These are phyloP conservation scores for Agaricus bisporus DNA, from an alignment of 768 basidiomycete genomes.

Conservation along the genomic window DNA sequence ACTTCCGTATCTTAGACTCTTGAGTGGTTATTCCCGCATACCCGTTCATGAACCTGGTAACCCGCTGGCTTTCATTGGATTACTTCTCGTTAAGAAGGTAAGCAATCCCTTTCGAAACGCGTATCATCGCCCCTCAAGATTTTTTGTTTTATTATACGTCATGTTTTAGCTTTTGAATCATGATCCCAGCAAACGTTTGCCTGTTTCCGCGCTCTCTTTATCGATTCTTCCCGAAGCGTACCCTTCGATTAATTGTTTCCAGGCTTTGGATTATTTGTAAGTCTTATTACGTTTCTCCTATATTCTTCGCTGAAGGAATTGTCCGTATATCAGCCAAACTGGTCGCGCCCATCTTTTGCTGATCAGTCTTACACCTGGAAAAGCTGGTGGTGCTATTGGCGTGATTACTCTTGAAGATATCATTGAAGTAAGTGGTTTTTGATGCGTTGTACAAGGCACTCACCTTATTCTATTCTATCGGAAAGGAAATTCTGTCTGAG, in stretches of 20 bases:
- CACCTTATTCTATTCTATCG: conserved; percentile 9
- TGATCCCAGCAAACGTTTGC: conserved; percentile 74
- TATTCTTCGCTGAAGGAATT: no score
- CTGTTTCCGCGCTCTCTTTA: conserved; percentile 70
- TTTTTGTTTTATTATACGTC: not conserved
- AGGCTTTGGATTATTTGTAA: conserved; percentile 90
- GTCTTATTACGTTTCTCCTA: conserved; percentile 12
- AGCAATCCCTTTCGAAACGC: conserved; percentile 1
- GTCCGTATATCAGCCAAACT: conserved; percentile 57
- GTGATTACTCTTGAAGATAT: conserved; percentile 89
- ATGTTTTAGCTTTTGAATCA: conserved; percentile 69
- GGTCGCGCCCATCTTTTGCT: conserved; percentile 90
- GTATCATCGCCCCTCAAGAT: not conserved
- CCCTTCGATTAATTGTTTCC: conserved; percentile 89
- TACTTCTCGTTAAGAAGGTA: conserved; percentile 81
- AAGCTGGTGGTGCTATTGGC: conserved; percentile 79
- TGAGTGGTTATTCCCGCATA: conserved; percentile 89
- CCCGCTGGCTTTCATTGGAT: conserved; percentile 66
- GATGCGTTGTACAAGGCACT: not conserved
- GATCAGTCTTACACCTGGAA: conserved; percentile 79
- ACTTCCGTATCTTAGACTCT: conserved; percentile 31
- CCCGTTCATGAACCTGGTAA: conserved; percentile 77
- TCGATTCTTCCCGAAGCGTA: conserved; percentile 86
- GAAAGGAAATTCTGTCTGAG: conserved; percentile 87
- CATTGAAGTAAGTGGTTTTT: conserved; percentile 48